These are phyloP conservation scores for Nelumbo lutea DNA, from an alignment of 164 flowering plant species.

Conservation along the genomic window DNA sequence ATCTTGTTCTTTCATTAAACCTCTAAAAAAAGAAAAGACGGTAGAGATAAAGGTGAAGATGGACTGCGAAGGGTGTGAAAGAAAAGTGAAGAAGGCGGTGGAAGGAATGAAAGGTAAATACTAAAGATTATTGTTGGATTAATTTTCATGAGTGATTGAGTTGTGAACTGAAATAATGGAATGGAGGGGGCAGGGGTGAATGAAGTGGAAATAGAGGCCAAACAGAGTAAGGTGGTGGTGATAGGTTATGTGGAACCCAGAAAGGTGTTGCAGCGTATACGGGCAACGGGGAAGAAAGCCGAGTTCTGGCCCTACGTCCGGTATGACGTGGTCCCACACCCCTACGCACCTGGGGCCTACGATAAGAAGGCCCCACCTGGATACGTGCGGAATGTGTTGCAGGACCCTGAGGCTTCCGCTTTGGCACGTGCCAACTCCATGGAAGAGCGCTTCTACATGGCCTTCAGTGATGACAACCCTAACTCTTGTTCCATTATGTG, in stretches of 20 bases:
- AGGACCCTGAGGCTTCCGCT: slow-evolving; percentile 33
- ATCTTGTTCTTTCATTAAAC: no score
- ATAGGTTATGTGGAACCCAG: slow-evolving; percentile 74
- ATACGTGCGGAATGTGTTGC: slow-evolving; percentile 50
- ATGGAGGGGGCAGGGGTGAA: slow-evolving; percentile 39
- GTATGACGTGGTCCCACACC: slow-evolving; percentile 73
- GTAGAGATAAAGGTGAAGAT: slow-evolving; percentile 83
- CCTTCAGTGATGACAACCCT: slow-evolving; percentile 91
- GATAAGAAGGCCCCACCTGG: slow-evolving; percentile 93
- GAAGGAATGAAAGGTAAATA: slow-evolving; percentile 63
- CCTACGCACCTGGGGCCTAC: slow-evolving; percentile 79
- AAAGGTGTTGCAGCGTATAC: slow-evolving; percentile 66
- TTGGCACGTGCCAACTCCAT: slow-evolving; percentile 78
- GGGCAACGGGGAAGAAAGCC: slow-evolving; percentile 73
- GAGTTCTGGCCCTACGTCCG: slow-evolving; percentile 97
- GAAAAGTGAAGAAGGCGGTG: slow-evolving; percentile 58
- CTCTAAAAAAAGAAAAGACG: slow-evolving; percentile 40
- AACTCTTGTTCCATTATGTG: slow-evolving; percentile 69
- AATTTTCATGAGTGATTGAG: neutral
- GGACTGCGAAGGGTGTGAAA: slow-evolving; percentile 95
- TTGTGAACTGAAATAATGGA: no score
- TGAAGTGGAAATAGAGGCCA: slow-evolving; percentile 50
- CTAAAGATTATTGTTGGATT: no score
- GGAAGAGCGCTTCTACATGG: slow-evolving; percentile 74
- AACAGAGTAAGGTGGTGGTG: slow-evolving; percentile 73